Conservation (phyloP, 768 basidiomycete species). For the Asterophora parasitica region DNA sequence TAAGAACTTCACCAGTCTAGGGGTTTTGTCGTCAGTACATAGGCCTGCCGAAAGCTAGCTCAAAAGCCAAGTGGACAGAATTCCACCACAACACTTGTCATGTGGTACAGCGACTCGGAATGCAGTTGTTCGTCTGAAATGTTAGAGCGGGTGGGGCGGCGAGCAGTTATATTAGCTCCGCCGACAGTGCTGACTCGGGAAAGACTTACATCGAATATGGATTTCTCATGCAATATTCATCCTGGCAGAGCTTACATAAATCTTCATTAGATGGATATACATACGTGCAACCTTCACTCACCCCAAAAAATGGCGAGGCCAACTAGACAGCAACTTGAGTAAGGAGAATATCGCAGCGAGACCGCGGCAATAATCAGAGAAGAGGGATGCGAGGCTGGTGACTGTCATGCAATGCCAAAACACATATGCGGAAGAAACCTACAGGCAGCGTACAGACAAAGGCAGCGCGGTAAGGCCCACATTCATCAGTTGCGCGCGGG, state of each 20-base stretch:
- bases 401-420: constrained; percentile 19
- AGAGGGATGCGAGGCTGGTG: constrained; percentile 29
- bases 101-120: constrained; percentile 31
- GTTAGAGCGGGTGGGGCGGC: constrained; percentile 30
- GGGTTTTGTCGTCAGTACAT: constrained; percentile 29
- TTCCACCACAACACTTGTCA: constrained; percentile 34
- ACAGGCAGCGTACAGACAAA: constrained; percentile 26
- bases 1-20: no score
- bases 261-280: constrained; percentile 5
- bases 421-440: not conserved
- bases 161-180: constrained; percentile 30
- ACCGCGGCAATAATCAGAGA: constrained; percentile 35
- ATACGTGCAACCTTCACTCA: constrained; percentile 10
- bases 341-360: constrained; percentile 28
- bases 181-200: constrained; percentile 32
- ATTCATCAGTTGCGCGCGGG: constrained; percentile 41
- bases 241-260: constrained; percentile 5
- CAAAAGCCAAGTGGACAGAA: constrained; percentile 40
- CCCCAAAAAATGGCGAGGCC: constrained; percentile 39
- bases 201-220: constrained; percentile 31
- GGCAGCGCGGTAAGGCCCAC: constrained; percentile 32
- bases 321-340: constrained; percentile 19
- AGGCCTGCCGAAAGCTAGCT: constrained; percentile 32
- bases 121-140: constrained; percentile 34
- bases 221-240: constrained; percentile 12